Conservation (phyloP, 148 eudicot species). For the Persicaria maculosa region DNA sequence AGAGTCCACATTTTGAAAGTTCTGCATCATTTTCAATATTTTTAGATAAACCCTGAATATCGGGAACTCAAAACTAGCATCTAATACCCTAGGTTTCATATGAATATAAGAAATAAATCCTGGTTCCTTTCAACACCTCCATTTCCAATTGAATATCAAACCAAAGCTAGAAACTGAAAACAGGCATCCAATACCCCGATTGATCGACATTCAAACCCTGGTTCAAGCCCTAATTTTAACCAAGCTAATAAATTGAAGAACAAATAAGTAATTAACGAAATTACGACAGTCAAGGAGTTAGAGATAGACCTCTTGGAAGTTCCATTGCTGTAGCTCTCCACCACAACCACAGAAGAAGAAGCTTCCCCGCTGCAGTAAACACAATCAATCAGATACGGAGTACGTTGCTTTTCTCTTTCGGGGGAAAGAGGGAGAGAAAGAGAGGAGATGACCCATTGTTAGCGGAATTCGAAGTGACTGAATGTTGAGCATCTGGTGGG, state of each 20-base stretch:
- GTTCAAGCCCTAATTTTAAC: background rate
- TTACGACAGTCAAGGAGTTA: conserved; percentile 8
- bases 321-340: conserved; percentile 72
- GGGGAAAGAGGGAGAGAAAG: background rate
- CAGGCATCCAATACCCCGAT: background rate
- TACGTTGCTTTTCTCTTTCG: background rate
- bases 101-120: background rate
- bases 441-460: conserved; percentile 12
- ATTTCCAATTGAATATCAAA: background rate
- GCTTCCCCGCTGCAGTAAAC: conserved; percentile 30
- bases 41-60: too few species aligned
- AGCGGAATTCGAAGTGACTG: conserved; percentile 6
- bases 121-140: background rate
- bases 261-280: background rate
- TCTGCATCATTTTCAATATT: background rate
- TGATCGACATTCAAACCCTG: background rate
- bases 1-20: background rate
- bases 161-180: background rate
- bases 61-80: background rate
- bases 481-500: conserved; percentile 13
- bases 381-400: conserved; percentile 11
- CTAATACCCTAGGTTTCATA: too few species aligned
- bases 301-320: conserved; percentile 55
- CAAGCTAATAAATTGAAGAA: background rate
- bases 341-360: conserved; percentile 37